These are phyloP conservation scores for Globisporangium rhizosaccharum DNA, from an alignment of 352 stramenopile genomes.

Conservation along the genomic window DNA sequence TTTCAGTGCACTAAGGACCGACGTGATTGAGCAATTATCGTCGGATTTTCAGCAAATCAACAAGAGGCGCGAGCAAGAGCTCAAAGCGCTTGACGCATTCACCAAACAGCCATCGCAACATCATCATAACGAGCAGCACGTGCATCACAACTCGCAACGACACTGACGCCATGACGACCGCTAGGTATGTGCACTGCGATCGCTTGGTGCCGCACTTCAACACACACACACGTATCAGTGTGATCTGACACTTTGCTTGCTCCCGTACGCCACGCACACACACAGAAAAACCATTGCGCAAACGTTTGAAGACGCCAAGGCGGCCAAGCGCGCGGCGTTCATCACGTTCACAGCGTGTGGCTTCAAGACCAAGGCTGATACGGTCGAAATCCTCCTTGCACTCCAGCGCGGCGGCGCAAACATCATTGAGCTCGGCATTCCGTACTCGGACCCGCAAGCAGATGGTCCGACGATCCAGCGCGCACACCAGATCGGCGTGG, in stretches of 20 bases:
- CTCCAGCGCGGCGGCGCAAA: constrained; percentile 95
- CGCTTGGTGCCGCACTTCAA: background rate
- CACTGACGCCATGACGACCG: background rate
- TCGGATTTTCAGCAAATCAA: background rate
- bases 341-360: constrained; percentile 96
- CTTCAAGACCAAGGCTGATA: constrained; percentile 93
- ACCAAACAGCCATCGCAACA: background rate
- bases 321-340: constrained; percentile 87
- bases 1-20: background rate
- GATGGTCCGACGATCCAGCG: constrained; percentile 98
- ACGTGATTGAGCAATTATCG: background rate
- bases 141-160: too few species aligned
- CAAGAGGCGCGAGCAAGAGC: background rate
- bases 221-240: too few species aligned
- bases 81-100: background rate
- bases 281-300: constrained; percentile 58
- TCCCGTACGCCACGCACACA: background rate
- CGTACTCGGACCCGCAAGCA: constrained; percentile 98
- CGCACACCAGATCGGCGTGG: constrained; percentile 91
- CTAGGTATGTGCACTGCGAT: background rate
- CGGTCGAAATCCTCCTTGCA: constrained; percentile 93
- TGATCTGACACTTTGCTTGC: background rate
- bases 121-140: background rate
- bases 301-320: constrained; percentile 63
- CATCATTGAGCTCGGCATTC: constrained; percentile 96